Conservation (phyloP, 176 grass and related monocot species). For the Chrysopogon serrulatus region DNA sequence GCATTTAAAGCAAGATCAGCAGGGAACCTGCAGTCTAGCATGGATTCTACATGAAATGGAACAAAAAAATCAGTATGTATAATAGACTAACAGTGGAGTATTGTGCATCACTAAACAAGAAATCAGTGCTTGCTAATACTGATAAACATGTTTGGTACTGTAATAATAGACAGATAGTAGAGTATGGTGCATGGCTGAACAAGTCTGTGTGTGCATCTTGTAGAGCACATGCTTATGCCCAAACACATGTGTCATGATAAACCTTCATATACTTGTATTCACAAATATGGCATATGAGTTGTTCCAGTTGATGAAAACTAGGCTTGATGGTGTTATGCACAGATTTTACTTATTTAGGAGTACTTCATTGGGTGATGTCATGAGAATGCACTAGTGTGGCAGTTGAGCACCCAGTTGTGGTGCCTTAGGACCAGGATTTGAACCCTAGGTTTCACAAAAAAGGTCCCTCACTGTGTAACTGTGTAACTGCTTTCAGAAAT, state of each 20-base stretch:
- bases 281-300: neutral
- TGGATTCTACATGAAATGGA: neutral
- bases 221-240: neutral
- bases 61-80: neutral
- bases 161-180: neutral
- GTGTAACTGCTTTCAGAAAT: neutral
- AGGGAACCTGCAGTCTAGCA: neutral
- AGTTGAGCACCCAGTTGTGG: neutral
- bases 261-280: neutral
- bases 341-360: neutral
- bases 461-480: neutral
- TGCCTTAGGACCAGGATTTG: neutral
- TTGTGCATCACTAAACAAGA: neutral
- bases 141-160: neutral
- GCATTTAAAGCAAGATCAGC: neutral
- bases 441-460: neutral
- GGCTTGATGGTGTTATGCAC: neutral
- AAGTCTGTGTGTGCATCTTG: neutral
- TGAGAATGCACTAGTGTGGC: neutral
- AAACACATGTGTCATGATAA: neutral
- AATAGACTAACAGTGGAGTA: neutral
- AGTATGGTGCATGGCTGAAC: neutral
- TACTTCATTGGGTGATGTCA: neutral
- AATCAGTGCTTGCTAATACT: neutral
- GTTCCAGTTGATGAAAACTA: conserved; percentile 8